These are phyloP conservation scores for Corynascus novoguineensis DNA, from an alignment of 495 filamentous ascomycete genomes.

Conservation along the genomic window DNA sequence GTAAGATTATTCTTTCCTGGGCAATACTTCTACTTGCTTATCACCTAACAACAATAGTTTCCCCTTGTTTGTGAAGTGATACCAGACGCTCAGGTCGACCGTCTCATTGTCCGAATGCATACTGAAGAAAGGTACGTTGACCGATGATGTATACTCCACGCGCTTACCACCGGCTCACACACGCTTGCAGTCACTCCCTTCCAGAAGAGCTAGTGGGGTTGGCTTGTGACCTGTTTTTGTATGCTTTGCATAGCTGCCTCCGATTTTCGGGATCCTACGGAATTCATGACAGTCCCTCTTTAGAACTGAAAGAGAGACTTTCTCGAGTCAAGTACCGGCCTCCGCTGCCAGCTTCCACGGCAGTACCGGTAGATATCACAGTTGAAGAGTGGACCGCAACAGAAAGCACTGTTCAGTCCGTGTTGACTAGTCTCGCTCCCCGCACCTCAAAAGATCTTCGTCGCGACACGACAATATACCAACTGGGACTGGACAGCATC, in stretches of 20 bases:
- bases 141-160: not conserved
- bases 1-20: constrained; percentile 37
- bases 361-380: not conserved
- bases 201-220: constrained; percentile 33
- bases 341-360: no score
- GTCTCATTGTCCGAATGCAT: constrained; percentile 25
- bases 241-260: constrained; percentile 34
- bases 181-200: constrained; percentile 36
- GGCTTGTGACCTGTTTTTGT: constrained; percentile 46
- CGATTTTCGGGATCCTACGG: constrained; percentile 31
- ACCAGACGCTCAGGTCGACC: constrained; percentile 34
- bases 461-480: constrained; percentile 63
- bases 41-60: constrained; percentile 33
- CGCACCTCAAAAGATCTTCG: constrained; percentile 49
- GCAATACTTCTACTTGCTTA: no score
- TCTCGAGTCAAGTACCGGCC: not conserved
- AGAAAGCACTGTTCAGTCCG: constrained; percentile 48
- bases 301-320: constrained; percentile 5
- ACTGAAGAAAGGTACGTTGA: constrained; percentile 16
- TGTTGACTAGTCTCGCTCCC: constrained; percentile 52
- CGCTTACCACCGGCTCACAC: constrained; percentile 8
- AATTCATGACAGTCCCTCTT: not conserved
- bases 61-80: constrained; percentile 63
- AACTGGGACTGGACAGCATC: constrained; percentile 83
- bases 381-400: constrained; percentile 43